Conservation (phyloP, 805 yeast genomes). For the Candida railenensis region DNA sequence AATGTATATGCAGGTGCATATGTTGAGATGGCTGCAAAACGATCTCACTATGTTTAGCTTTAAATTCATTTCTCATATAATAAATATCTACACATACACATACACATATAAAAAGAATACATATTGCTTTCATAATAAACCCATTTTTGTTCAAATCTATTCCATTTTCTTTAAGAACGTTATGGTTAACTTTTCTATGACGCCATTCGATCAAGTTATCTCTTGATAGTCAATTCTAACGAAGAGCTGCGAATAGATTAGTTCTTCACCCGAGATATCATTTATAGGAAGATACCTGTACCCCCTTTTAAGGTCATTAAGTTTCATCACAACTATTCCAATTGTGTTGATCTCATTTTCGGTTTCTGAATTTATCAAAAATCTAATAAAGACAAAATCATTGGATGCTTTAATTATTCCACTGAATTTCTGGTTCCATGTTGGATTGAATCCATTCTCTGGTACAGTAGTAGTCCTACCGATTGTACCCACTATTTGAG, state of each 20-base stretch:
- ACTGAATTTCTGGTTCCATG: constrained; percentile 64
- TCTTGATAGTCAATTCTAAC: constrained; percentile 30
- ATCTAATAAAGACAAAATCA: constrained; percentile 56
- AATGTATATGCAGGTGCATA: neutral
- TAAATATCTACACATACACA: neutral
- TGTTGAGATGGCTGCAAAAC: neutral
- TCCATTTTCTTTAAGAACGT: neutral
- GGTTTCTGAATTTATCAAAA: constrained; percentile 43
- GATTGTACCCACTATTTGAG: constrained; percentile 15
- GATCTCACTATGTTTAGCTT: too few species aligned
- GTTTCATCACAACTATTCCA: constrained; percentile 62
- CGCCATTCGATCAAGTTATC: neutral
- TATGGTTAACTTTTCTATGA: neutral
- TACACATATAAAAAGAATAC: too few species aligned
- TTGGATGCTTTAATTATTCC: constrained; percentile 39
- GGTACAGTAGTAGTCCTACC: constrained; percentile 29
- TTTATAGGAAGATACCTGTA: constrained; percentile 78
- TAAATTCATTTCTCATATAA: neutral
- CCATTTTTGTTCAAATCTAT: neutral
- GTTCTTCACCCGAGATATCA: constrained; percentile 79
- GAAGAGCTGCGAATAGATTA: constrained; percentile 51
- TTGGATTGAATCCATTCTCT: constrained; percentile 85
- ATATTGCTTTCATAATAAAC: too few species aligned
- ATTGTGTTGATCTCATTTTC: constrained; percentile 28
- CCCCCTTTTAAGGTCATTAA: constrained; percentile 70